These are phyloP conservation scores for Neurospora sp. DNA, from an alignment of 495 filamentous ascomycete genomes.

Conservation along the genomic window DNA sequence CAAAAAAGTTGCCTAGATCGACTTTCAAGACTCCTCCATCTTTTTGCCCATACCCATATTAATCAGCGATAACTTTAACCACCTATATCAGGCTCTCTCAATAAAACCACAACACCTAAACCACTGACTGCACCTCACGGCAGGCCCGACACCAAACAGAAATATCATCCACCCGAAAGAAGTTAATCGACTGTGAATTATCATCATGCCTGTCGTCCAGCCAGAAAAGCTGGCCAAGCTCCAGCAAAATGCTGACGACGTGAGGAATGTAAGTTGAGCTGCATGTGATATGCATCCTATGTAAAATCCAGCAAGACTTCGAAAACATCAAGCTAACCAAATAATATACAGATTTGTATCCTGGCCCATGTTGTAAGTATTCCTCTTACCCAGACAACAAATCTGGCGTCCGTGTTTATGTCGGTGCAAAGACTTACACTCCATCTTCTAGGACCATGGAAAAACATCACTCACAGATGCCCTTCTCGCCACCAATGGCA, in stretches of 20 bases:
- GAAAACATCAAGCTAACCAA: slow-evolving; percentile 27
- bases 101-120: background rate
- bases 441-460: slow-evolving; percentile 64
- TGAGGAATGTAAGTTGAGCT: slow-evolving; percentile 67
- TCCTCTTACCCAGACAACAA: background rate
- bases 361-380: slow-evolving; percentile 67
- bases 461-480: slow-evolving; percentile 97
- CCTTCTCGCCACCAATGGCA: slow-evolving; percentile 96
- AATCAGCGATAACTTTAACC: background rate
- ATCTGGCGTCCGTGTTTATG: background rate
- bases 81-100: background rate
- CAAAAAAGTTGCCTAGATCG: background rate
- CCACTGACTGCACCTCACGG: background rate
- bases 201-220: slow-evolving; percentile 76
- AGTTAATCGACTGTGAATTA: background rate
- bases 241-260: slow-evolving; percentile 72
- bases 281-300: slow-evolving; percentile 29
- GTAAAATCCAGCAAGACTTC: slow-evolving; percentile 2
- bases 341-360: slow-evolving; percentile 86
- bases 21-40: background rate
- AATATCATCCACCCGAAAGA: background rate
- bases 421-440: slow-evolving; percentile 2
- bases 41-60: background rate
- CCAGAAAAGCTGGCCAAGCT: slow-evolving; percentile 78
- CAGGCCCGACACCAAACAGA: background rate